These are phyloP conservation scores for Acanthamoeba triangularis DNA, from an alignment of 208 protist genomes.

Conservation along the genomic window DNA sequence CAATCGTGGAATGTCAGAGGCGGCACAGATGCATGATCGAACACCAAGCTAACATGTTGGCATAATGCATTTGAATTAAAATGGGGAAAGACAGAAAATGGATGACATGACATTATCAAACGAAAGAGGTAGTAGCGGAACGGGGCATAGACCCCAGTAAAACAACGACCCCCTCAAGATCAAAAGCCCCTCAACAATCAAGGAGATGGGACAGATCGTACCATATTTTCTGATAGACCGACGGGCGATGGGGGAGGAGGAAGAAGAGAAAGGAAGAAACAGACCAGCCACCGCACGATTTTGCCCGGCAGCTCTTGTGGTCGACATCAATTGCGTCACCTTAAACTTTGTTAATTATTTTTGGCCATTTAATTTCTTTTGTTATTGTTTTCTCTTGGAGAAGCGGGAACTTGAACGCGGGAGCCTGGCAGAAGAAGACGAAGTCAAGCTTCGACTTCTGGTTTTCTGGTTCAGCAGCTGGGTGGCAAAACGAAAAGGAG, in stretches of 20 bases:
- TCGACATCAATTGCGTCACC: neutral
- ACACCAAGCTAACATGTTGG: neutral
- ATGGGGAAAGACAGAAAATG: neutral
- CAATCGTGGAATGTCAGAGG: neutral
- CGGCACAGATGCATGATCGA: neutral
- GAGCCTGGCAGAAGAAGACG: neutral
- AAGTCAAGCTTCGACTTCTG: neutral
- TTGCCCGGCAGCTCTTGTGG: neutral
- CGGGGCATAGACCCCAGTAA: neutral
- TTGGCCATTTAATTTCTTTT: neutral
- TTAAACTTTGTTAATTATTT: neutral
- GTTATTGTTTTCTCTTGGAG: neutral
- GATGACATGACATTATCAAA: no score
- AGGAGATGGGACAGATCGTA: neutral
- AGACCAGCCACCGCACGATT: neutral
- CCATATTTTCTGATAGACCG: slow-evolving; percentile 49
- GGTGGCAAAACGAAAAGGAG: neutral
- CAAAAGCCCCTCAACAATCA: neutral
- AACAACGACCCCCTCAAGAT: neutral
- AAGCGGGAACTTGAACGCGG: neutral
- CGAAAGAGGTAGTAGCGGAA: neutral
- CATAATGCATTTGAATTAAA: neutral
- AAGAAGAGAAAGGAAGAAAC: slow-evolving; percentile 51
- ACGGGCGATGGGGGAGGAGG: slow-evolving; percentile 37
- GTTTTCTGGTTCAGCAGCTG: neutral